A percentile compares a stretch with the other conserved stretches of the same genome.
Conservation (phyloP, 768 basidiomycete species). For the Hericium coralloides region DNA sequence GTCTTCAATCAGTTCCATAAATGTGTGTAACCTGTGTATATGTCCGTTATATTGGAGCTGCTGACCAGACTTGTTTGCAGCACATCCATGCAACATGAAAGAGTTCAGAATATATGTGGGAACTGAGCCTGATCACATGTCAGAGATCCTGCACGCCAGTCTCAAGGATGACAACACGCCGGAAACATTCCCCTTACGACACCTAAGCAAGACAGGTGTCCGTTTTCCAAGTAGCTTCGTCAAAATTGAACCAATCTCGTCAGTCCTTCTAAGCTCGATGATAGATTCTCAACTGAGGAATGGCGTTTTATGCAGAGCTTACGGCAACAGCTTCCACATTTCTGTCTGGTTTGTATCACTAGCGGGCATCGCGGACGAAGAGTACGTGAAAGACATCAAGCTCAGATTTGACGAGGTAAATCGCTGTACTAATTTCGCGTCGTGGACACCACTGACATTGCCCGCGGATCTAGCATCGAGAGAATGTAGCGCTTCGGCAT, state of each 20-base stretch:
- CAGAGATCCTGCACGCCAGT: slow-evolving; percentile 50
- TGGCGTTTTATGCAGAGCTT: slow-evolving; percentile 36
- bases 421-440: background rate
- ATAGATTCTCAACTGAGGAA: no score
- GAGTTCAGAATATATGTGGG: slow-evolving; percentile 72
- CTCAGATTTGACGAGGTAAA: slow-evolving; percentile 55
- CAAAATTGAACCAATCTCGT: slow-evolving; percentile 73
- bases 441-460: background rate
- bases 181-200: slow-evolving; percentile 55
- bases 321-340: slow-evolving; percentile 64
- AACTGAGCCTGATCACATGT: slow-evolving; percentile 53
- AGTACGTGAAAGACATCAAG: slow-evolving; percentile 46
- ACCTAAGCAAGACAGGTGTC: slow-evolving; percentile 47
- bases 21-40: slow-evolving; percentile 17
- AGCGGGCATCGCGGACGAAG: slow-evolving; percentile 46
- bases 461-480: slow-evolving; percentile 42
- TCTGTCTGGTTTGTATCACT: slow-evolving; percentile 73
- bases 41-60: background rate
- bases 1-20: slow-evolving; percentile 23
- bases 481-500: slow-evolving; percentile 55
- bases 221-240: slow-evolving; percentile 58
- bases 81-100: slow-evolving; percentile 80
- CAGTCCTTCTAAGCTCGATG: slow-evolving; percentile 16
- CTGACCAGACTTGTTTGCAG: slow-evolving; percentile 28
- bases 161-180: slow-evolving; percentile 57